Conservation (phyloP, 2,329 filamentous ascomycete genomes). For the Lecanosticta acicola region DNA sequence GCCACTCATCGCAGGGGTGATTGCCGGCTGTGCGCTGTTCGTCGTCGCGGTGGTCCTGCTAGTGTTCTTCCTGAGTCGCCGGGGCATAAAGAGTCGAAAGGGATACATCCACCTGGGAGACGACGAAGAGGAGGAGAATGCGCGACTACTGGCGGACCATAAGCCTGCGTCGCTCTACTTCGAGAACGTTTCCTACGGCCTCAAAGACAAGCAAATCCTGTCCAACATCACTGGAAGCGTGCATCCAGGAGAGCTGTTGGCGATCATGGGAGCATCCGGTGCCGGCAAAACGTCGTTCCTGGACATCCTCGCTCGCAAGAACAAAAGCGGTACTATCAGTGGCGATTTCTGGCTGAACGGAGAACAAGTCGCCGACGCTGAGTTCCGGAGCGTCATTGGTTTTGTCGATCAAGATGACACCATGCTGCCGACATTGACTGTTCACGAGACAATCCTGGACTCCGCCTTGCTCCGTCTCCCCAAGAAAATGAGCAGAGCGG, state of each 20-base stretch:
- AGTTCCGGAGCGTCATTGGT: conserved; percentile 87
- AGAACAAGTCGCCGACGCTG: conserved; percentile 74
- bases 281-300: conserved; percentile 97
- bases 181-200: conserved; percentile 75
- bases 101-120: conserved; percentile 73
- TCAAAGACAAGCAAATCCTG: conserved; percentile 85
- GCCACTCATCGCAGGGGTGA: conserved; percentile 87
- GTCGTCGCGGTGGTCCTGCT: conserved; percentile 77
- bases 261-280: conserved; percentile 96
- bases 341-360: conserved; percentile 93
- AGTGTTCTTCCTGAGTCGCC: conserved; percentile 82
- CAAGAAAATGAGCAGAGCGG: conserved; percentile 74
- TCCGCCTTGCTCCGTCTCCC: conserved; percentile 90
- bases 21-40: conserved; percentile 78
- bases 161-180: conserved; percentile 86
- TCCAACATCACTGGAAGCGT: conserved; percentile 75
- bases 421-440: conserved; percentile 89
- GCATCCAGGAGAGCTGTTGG: conserved; percentile 90
- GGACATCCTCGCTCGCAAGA: conserved; percentile 92
- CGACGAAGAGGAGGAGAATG: conserved; percentile 76
- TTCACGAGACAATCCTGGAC: conserved; percentile 94
- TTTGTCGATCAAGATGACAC: conserved; percentile 99
- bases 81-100: conserved; percentile 55
- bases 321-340: conserved; percentile 73
- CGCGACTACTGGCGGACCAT: conserved; percentile 84